A percentile compares a stretch with the other conserved stretches of the same genome.
Conservation (phyloP, 805 yeast genomes). For the Barnettozyma siamensis region DNA sequence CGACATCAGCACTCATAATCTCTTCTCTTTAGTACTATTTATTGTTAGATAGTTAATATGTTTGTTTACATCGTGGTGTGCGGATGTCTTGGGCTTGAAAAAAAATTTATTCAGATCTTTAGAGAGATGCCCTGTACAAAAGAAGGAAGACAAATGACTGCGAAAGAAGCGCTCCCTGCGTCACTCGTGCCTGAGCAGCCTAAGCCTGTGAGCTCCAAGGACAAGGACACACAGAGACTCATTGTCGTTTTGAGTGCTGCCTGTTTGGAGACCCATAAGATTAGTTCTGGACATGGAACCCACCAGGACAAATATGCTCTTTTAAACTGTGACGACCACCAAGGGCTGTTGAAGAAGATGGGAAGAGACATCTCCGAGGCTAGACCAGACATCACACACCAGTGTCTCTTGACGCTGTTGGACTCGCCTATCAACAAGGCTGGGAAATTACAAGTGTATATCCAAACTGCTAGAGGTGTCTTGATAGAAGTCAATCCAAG, state of each 20-base stretch:
- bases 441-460: conserved; percentile 92
- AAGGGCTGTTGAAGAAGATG: conserved; percentile 90
- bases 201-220: conserved; percentile 69
- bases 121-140: too few species aligned
- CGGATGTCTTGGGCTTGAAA: conserved; percentile 3
- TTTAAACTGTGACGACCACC: conserved; percentile 97
- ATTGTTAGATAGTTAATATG: too few species aligned
- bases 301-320: conserved; percentile 90
- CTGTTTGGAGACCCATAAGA: conserved; percentile 89
- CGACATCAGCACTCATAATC: conserved; percentile 5
- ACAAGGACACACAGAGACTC: conserved; percentile 79
- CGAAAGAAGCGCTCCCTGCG: conserved; percentile 43
- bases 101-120: neutral
- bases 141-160: too few species aligned
- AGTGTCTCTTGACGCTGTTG: conserved; percentile 85
- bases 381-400: conserved; percentile 98
- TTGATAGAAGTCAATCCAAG: conserved; percentile 93
- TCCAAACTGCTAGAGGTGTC: conserved; percentile 92
- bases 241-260: conserved; percentile 96
- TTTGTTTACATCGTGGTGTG: conserved; percentile 2
- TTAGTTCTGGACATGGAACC: conserved; percentile 63
- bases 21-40: too few species aligned
- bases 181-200: conserved; percentile 88
- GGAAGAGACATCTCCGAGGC: conserved; percentile 97
- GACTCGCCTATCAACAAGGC: conserved; percentile 99